A percentile compares a stretch with the other conserved stretches of the same genome.
Evolutionary conservation across 2,329 filamentous ascomycete genomes (phyloP).

Genomic region (Graphilbum ipis-grandicollis): DNA sequence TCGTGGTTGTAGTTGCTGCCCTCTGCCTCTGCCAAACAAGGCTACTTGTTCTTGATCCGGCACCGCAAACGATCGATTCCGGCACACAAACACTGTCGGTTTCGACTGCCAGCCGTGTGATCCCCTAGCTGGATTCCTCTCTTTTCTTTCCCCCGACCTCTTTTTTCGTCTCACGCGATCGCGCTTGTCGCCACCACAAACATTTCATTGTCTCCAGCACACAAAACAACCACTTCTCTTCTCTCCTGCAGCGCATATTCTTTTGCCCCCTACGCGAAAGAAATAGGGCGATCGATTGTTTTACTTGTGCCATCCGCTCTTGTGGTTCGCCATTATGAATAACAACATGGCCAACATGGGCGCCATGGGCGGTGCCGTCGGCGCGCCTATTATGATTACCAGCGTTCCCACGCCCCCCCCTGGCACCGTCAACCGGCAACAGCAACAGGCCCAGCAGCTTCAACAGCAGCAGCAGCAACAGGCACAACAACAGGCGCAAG

Average conservation of each 20-base stretch:
- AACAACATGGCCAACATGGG: slow-evolving; percentile 53
- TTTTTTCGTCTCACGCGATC: too few species aligned
- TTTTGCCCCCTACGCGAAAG: too few species aligned
- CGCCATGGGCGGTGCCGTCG: slow-evolving; percentile 50
- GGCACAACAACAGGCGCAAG: slow-evolving; percentile 1
- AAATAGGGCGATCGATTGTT: too few species aligned
- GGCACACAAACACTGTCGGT: too few species aligned
- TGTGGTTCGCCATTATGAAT: not conserved
- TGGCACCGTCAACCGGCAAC: slow-evolving; percentile 14
- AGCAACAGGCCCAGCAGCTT: slow-evolving; percentile 1
- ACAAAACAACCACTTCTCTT: too few species aligned
- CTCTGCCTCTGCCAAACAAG: not conserved
- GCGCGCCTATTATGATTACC: slow-evolving; percentile 50
- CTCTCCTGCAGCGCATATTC: too few species aligned
- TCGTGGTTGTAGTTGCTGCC: not conserved
- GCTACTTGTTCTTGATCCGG: too few species aligned
- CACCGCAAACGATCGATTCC: too few species aligned
- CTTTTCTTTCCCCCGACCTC: not conserved
- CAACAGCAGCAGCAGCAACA: slow-evolving; percentile 4
- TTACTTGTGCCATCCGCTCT: not conserved
- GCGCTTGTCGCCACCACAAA: too few species aligned
- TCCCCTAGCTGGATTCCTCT: too few species aligned
- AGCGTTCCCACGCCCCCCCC: slow-evolving; percentile 26
- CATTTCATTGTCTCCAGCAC: too few species aligned
- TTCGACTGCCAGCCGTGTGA: too few species aligned